These are phyloP conservation scores for Grammothele lineata DNA, from an alignment of 768 basidiomycete species.

Conservation along the genomic window DNA sequence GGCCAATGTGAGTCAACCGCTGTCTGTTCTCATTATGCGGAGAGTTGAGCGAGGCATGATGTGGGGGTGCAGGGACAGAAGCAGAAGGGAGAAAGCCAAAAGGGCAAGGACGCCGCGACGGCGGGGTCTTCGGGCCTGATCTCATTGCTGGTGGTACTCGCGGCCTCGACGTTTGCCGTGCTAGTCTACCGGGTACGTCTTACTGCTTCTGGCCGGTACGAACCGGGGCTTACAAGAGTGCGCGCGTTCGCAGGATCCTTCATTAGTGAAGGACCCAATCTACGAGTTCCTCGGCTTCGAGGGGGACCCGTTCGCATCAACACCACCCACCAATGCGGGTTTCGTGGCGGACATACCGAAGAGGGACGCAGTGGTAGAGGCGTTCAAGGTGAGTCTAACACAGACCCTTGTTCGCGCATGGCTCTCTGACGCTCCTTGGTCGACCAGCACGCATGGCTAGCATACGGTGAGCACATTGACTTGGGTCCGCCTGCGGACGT, in stretches of 20 bases:
- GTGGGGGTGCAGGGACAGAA: no score
- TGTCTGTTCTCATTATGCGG: no score
- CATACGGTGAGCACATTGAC: conserved; percentile 57
- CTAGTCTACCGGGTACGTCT: conserved; percentile 14
- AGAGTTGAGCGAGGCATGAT: no score
- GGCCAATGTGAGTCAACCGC: no score
- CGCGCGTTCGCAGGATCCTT: conserved; percentile 2
- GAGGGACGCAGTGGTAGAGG: conserved; percentile 67
- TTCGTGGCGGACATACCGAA: conserved; percentile 56
- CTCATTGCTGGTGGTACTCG: conserved; percentile 10
- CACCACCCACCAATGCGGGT: conserved; percentile 10
- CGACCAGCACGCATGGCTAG: conserved; percentile 85
- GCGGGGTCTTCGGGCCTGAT: no score
- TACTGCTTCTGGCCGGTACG: not conserved
- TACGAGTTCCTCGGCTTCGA: conserved; percentile 20
- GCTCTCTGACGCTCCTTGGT: conserved; percentile 6
- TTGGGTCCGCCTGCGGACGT: no score
- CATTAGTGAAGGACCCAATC: conserved; percentile 4
- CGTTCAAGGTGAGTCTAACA: conserved; percentile 74
- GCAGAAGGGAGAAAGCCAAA: no score
- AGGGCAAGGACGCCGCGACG: no score
- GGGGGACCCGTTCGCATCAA: not conserved
- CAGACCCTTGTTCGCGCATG: not conserved
- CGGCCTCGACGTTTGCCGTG: conserved; percentile 6
- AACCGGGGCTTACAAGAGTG: not conserved